Evolutionary conservation across 805 yeast genomes (phyloP), one percentile per base, ranked within the genome.

Genomic region (Candida odintsovae): DNA sequence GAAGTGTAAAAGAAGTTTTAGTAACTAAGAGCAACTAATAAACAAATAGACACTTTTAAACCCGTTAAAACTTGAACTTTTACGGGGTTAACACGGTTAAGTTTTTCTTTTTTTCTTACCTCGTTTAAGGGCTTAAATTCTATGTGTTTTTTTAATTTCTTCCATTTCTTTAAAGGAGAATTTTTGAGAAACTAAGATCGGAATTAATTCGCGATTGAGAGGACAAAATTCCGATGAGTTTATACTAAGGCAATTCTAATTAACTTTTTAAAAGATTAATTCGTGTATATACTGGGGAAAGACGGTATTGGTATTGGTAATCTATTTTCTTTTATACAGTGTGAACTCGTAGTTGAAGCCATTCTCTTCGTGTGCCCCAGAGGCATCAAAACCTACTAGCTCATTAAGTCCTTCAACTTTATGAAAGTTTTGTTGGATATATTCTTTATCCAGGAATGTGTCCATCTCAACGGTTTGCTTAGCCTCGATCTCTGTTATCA

Each of bases 401-500:
- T 61, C 53, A 33, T 61, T 55, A 41, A 86, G 66, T 4, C 64
- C 71, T 3, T 57, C 51, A 46, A 58, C 64, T 51, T 69, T 68
- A 3, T 45, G 47, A 76, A 85, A 75, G 23, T 63, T 45, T 1
- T 44, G 49, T 1, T 40, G 21, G 40, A 67, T 64, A 38, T 56
- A 50, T 15, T 58, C 63, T 28, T 62, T 66, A 26, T 75, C 65
- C 49, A 90, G 73, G 55, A 77, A 86, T 1, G 95, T 80, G 65
- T 90, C 98, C 73, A 90, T 78, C 15, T 73, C 76, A 26, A 52
- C 43, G 5, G 57, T 55, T 2, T 55, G 54, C 11, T 58, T 57
- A n/a, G 64, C 61, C 3, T 62, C 55, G 26, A 90, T 75, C 59
- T 88, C 90, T 0, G 97, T 90, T 15, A 90, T 62, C 22, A 87